A percentile compares a stretch with the other conserved stretches of the same genome.
These are phyloP conservation scores for Euphorbia pulcherrima DNA, from an alignment of 345 rosid genomes.

Conservation along the genomic window DNA sequence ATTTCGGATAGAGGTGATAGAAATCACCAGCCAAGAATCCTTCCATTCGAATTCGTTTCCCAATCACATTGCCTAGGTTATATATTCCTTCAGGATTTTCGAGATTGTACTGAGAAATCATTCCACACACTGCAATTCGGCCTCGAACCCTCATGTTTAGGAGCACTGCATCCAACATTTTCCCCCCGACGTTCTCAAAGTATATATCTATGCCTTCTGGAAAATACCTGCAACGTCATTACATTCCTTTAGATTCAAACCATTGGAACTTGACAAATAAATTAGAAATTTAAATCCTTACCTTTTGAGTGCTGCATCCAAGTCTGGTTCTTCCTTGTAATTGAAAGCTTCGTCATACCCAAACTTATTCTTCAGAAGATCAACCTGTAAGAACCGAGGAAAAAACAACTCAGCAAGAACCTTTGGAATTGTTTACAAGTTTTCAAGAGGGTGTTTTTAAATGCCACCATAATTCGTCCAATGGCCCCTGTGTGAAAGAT, in stretches of 20 bases:
- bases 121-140: conserved; percentile 46
- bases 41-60: conserved; percentile 27
- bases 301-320: conserved; percentile 26
- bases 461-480: no score
- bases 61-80: conserved; percentile 18
- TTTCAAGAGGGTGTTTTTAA: no score
- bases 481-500: no score
- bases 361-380: conserved; percentile 19
- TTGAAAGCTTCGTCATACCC: conserved; percentile 23
- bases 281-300: not conserved
- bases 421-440: no score
- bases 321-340: conserved; percentile 23
- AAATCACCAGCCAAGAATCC: conserved; percentile 25
- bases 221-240: conserved; percentile 31
- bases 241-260: not conserved
- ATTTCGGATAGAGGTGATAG: conserved; percentile 26
- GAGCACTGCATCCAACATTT: conserved; percentile 54
- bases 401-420: not conserved
- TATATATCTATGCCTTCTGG: conserved; percentile 59
- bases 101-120: conserved; percentile 52
- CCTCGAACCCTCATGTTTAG: conserved; percentile 43
- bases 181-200: conserved; percentile 55
- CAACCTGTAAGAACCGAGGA: conserved; percentile 7
- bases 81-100: conserved; percentile 24
- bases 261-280: not conserved